Evolutionary conservation across 176 grass and related monocot genomes (phyloP), one percentile per base, ranked within the genome.

Genomic region (Oryza glaberrima): DNA sequence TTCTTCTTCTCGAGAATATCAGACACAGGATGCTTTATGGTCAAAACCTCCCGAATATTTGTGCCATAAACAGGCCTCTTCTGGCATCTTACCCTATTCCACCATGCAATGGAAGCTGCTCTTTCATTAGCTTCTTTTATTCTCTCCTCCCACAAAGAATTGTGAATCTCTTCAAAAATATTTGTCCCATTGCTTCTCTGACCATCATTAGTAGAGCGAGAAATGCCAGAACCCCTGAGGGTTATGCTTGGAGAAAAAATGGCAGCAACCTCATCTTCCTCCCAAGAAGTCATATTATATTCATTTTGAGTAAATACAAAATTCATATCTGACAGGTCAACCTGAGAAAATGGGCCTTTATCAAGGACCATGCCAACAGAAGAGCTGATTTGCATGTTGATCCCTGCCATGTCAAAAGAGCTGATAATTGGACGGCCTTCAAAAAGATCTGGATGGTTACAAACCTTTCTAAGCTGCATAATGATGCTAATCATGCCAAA

Each of bases 401-500:
- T 91, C 76, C 94, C 94, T 86, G 89, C 75, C 93, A 99, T 99
- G 79, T 99, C 96, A 88, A 96, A 99, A 73, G 96, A 96, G 88
- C 96, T 99, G 83, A 99, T 85, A 84, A 99, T 99, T 75, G 96
- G 94, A 30, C 94, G 89, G 47, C 96, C 96, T 93, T 99, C 96
- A 84, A 99, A 99, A 77, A 99, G 90, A 94, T 99, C 96, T 22
- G 96, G 96, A 93, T 99, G 96, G 54, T 99, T 99, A 79, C 96
- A 99, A 43, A 99, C 96, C 84, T 99, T 99, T 60, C 96, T 89
- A 64, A 99, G 92, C 87, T 99, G 96, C 96, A 96, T 99, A 77
- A 99, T 99, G 83, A 99, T 88, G 78, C 96, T 99, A 79, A 99
- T 99, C 96, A 99, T 99, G 34, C 94, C 96, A 84, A 99, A 99